Evolutionary conservation across 2,329 filamentous ascomycete species (phyloP).

Genomic region (Diplocarpon rosae): DNA sequence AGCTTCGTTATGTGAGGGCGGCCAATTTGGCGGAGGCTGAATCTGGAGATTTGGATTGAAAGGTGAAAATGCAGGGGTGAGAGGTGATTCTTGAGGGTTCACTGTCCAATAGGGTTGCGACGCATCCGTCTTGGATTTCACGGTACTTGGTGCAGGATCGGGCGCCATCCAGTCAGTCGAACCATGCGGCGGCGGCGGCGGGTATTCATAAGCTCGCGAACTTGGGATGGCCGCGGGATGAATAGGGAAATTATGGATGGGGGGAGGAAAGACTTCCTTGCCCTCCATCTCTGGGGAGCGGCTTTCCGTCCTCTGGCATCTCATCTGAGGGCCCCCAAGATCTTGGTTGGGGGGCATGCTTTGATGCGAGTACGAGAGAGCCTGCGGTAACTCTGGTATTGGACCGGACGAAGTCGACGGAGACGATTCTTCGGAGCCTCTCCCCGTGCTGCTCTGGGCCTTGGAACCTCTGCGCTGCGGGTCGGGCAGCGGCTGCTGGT

Average conservation of each 20-base stretch:
- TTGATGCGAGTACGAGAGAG: conserved; percentile 33
- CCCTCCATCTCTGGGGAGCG: conserved; percentile 27
- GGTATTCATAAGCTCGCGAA: conserved; percentile 24
- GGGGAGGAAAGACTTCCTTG: conserved; percentile 9
- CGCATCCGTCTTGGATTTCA: conserved; percentile 30
- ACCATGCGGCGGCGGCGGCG: conserved; percentile 11
- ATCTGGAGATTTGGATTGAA: conserved; percentile 33
- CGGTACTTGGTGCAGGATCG: conserved; percentile 27
- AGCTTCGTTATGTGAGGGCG: conserved; percentile 17
- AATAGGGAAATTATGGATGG: conserved; percentile 12
- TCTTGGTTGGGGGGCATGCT: conserved; percentile 35
- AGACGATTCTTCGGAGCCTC: conserved; percentile 37
- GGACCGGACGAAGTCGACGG: conserved; percentile 35
- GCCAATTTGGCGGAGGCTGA: conserved; percentile 23
- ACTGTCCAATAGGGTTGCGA: conserved; percentile 36
- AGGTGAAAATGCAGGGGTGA: conserved; percentile 39
- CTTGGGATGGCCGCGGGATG: conserved; percentile 19
- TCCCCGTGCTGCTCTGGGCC: conserved; percentile 23
- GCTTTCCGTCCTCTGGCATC: conserved; percentile 28
- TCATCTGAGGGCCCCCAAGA: conserved; percentile 34
- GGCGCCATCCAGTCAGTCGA: conserved; percentile 25
- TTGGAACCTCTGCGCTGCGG: conserved; percentile 33
- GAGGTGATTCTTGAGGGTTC: conserved; percentile 39
- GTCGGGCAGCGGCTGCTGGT: conserved; percentile 50
- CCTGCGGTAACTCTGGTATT: conserved; percentile 31